Conservation (phyloP, 305 asterid species). For the Solanum hybrid region DNA sequence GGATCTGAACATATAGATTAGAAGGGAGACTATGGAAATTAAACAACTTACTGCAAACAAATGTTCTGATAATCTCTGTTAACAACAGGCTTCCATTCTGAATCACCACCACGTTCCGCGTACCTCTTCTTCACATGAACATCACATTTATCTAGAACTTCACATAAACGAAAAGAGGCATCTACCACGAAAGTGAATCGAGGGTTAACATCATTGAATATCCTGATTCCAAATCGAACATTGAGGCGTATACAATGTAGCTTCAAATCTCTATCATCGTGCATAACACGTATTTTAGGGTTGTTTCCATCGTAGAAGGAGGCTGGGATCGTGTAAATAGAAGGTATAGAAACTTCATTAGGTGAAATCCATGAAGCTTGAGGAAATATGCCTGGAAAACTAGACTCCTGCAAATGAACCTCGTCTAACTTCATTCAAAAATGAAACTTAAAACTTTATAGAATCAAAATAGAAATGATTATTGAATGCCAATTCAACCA, state of each 20-base stretch:
- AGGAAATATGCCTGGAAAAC: background rate
- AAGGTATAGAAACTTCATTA: background rate
- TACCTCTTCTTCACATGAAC: background rate
- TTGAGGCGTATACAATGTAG: background rate
- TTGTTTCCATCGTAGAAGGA: background rate
- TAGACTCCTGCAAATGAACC: background rate
- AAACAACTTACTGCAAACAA: background rate
- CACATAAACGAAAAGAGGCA: background rate
- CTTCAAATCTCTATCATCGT: background rate
- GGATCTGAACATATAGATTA: background rate
- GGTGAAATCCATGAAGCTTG: background rate
- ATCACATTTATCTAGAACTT: background rate
- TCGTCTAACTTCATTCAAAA: background rate
- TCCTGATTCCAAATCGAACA: background rate
- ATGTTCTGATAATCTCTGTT: background rate
- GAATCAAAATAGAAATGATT: background rate
- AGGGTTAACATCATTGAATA: background rate
- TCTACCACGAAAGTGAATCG: background rate
- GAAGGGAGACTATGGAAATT: background rate
- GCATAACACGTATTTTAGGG: background rate
- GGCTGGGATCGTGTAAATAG: background rate
- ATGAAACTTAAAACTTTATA: background rate
- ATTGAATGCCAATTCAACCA: background rate
- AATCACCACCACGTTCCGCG: background rate
- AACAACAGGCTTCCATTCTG: background rate